Evolutionary conservation across 306 rosid species (phyloP).

Genomic region (Corylus americana): DNA sequence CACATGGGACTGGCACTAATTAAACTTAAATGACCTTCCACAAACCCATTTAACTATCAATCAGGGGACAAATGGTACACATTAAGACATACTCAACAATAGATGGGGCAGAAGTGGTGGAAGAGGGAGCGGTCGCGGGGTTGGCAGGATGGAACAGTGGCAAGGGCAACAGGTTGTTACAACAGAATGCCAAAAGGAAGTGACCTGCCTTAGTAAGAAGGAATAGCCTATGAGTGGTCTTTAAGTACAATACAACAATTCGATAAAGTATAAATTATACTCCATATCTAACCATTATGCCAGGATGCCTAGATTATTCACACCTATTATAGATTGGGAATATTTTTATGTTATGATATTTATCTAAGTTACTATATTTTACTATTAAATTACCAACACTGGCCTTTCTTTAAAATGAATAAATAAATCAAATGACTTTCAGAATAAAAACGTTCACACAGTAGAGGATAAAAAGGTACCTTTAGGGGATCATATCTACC

Average conservation of each 20-base stretch:
- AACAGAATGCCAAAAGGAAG: neutral
- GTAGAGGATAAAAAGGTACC: conserved; percentile 7
- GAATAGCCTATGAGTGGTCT: neutral
- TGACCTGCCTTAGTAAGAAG: neutral
- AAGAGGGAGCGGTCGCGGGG: neutral
- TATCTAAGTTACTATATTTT: neutral
- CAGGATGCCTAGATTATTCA: neutral
- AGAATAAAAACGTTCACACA: neutral
- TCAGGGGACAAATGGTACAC: neutral
- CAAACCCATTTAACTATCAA: neutral
- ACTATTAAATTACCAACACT: neutral
- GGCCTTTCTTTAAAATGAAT: neutral
- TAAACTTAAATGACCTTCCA: neutral
- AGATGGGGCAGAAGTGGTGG: neutral
- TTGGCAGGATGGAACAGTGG: neutral
- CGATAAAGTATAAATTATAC: neutral
- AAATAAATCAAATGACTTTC: neutral
- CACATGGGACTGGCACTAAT: neutral
- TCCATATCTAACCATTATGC: neutral
- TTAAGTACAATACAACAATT: neutral
- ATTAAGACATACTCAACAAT: neutral
- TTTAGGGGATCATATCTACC: conserved; percentile 31
- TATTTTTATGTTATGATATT: neutral
- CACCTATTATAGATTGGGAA: neutral
- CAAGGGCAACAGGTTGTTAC: neutral